Evolutionary conservation across 2,329 filamentous ascomycete species (phyloP).

Genomic region (Colletotrichum costaricense): DNA sequence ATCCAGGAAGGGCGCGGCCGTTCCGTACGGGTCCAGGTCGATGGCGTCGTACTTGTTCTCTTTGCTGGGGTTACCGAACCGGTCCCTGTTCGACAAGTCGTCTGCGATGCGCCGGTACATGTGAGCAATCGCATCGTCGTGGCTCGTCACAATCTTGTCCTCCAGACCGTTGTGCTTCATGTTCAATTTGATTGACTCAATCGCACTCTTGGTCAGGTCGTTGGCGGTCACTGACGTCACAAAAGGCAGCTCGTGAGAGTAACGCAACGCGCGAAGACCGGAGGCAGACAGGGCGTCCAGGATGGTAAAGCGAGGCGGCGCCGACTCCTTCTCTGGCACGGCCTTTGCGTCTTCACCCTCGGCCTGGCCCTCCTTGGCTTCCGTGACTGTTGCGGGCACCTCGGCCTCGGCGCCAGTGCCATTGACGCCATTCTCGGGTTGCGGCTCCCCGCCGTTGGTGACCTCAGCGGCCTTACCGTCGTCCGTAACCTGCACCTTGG

Average conservation of each 20-base stretch:
- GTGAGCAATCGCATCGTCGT: conserved; percentile 86
- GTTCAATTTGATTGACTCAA: conserved; percentile 85
- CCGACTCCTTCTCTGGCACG: not conserved
- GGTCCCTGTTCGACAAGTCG: conserved; percentile 56
- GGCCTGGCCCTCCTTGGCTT: conserved; percentile 29
- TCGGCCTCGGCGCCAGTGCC: conserved; percentile 32
- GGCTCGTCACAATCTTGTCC: conserved; percentile 77
- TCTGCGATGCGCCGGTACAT: conserved; percentile 83
- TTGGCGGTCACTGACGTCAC: conserved; percentile 87
- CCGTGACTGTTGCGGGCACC: conserved; percentile 21
- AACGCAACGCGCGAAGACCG: conserved; percentile 89
- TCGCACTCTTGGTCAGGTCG: conserved; percentile 83
- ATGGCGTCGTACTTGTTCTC: conserved; percentile 85
- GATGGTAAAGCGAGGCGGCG: conserved; percentile 73
- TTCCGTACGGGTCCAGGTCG: conserved; percentile 96
- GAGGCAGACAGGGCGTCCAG: conserved; percentile 95
- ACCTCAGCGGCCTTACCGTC: conserved; percentile 36
- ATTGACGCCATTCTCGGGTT: conserved; percentile 4
- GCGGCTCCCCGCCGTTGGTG: not conserved
- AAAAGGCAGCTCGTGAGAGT: conserved; percentile 90
- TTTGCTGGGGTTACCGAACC: conserved; percentile 51
- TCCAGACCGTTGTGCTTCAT: conserved; percentile 83
- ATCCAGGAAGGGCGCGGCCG: conserved; percentile 92
- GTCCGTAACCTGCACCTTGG: conserved; percentile 43
- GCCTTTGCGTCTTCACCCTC: conserved; percentile 12